A percentile compares a stretch with the other conserved stretches of the same genome.
Conservation (phyloP, 192 early-diverging fungal species). For the Helicostylum pulchrum region DNA sequence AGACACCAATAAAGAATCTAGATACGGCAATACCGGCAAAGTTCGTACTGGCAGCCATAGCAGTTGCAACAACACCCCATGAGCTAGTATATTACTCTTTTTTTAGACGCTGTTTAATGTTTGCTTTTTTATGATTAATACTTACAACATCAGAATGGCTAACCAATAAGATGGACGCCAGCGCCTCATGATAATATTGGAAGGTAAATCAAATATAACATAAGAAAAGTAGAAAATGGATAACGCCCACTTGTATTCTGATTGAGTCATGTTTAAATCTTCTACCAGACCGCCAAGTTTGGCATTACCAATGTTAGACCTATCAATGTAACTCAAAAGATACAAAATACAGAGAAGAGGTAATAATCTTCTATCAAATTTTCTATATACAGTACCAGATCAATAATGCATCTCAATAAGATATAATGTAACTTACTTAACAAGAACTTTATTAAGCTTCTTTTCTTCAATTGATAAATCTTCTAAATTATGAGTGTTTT, state of each 20-base stretch:
- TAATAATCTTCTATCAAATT: conserved; percentile 8
- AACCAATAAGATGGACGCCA: conserved; percentile 24
- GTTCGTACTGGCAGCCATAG: conserved; percentile 45
- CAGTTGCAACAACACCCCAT: conserved; percentile 48
- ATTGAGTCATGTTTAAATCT: conserved; percentile 39
- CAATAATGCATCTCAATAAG: too few relatives aligned
- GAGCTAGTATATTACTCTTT: conserved; percentile 4
- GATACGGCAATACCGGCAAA: conserved; percentile 39
- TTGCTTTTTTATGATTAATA: too few relatives aligned
- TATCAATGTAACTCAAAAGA: conserved; percentile 26
- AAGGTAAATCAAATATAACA: conserved; percentile 68
- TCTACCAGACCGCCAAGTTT: conserved; percentile 45
- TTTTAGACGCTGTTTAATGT: background rate
- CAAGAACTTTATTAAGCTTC: too few relatives aligned
- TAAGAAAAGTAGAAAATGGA: conserved; percentile 67
- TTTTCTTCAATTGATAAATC: too few relatives aligned
- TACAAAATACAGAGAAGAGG: conserved; percentile 20
- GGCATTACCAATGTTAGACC: conserved; percentile 48
- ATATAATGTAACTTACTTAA: too few relatives aligned
- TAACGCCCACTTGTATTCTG: conserved; percentile 55
- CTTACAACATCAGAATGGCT: conserved; percentile 17
- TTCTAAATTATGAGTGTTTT: too few relatives aligned
- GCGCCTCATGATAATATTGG: conserved; percentile 56
- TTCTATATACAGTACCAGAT: background rate
- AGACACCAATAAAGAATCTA: conserved; percentile 54